These are phyloP conservation scores for Coemansia sp. DNA, from an alignment of 192 early-diverging fungal genomes.

Conservation along the genomic window DNA sequence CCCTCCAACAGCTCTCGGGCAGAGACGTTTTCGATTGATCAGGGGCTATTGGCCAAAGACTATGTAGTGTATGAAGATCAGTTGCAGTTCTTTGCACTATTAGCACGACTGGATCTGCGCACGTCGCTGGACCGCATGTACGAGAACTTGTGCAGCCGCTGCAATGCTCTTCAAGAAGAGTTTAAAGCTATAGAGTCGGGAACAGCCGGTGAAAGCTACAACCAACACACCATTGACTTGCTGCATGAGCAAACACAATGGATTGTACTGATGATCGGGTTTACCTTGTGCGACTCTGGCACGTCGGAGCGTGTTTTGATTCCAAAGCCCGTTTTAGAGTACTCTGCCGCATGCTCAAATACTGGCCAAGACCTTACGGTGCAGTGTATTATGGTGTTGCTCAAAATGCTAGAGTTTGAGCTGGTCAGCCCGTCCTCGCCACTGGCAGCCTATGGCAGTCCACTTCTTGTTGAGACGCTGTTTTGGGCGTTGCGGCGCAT, in stretches of 20 bases:
- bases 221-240: slow-evolving; percentile 39
- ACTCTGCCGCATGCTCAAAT: slow-evolving; percentile 17
- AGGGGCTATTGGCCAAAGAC: slow-evolving; percentile 49
- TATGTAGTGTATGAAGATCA: slow-evolving; percentile 54
- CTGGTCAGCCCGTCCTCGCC: slow-evolving; percentile 24
- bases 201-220: neutral
- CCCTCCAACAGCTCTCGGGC: slow-evolving; percentile 12
- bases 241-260: slow-evolving; percentile 52
- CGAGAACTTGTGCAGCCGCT: slow-evolving; percentile 37
- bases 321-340: slow-evolving; percentile 26
- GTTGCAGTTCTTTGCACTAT: slow-evolving; percentile 49
- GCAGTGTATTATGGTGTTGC: slow-evolving; percentile 38
- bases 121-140: slow-evolving; percentile 33
- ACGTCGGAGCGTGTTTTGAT: slow-evolving; percentile 49
- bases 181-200: slow-evolving; percentile 15
- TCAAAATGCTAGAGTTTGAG: slow-evolving; percentile 45
- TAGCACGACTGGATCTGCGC: slow-evolving; percentile 41
- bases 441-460: slow-evolving; percentile 29
- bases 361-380: slow-evolving; percentile 33
- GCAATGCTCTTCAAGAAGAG: slow-evolving; percentile 35
- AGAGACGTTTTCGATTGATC: slow-evolving; percentile 24
- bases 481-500: slow-evolving; percentile 49
- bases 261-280: slow-evolving; percentile 46
- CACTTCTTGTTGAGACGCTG: slow-evolving; percentile 46
- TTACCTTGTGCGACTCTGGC: slow-evolving; percentile 42